A percentile compares a stretch with the other conserved stretches of the same genome.
phyloP scores from a whole-genome alignment of 352 stramenopile species.

The Phytophthora kernoviae region DNA sequence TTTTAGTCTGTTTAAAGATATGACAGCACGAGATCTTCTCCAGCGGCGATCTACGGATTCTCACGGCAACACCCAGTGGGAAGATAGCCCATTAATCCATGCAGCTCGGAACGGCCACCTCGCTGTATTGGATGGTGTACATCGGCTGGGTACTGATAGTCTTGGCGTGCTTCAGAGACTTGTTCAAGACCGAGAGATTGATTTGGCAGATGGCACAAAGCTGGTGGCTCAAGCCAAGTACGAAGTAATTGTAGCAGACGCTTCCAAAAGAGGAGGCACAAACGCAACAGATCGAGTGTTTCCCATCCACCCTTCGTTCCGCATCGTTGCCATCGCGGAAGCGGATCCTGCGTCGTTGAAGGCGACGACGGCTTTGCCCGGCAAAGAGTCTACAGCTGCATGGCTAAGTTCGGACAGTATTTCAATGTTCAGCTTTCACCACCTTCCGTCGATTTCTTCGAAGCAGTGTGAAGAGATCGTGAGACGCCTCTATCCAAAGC shows the following conservation, averaged over 20 bases:
- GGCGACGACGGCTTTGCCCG: constrained; percentile 25
- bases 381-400: constrained; percentile 51
- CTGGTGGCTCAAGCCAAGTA: constrained; percentile 70
- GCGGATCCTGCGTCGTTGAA: constrained; percentile 47
- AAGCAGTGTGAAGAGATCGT: constrained; percentile 61
- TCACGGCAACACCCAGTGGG: constrained; percentile 91
- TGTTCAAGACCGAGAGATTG: constrained; percentile 88
- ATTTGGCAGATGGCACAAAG: constrained; percentile 89
- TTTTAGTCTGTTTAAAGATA: constrained; percentile 94
- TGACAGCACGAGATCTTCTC: constrained; percentile 93
- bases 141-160: constrained; percentile 91
- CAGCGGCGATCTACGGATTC: constrained; percentile 88
- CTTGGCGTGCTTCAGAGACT: constrained; percentile 89
- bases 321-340: constrained; percentile 87
- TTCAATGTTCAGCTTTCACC: constrained; percentile 80
- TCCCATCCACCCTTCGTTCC: constrained; percentile 89
- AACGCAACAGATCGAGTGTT: constrained; percentile 37
- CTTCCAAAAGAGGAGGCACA: constrained; percentile 18
- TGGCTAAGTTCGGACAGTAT: constrained; percentile 85
- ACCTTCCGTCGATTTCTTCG: constrained; percentile 44
- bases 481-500: constrained; percentile 46
- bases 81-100: constrained; percentile 91
- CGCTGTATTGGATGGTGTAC: constrained; percentile 92
- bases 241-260: constrained; percentile 39
- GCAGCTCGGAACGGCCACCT: constrained; percentile 86